These are phyloP conservation scores for Asclepias syriaca DNA, from an alignment of 257 asterid genomes.

Conservation along the genomic window DNA sequence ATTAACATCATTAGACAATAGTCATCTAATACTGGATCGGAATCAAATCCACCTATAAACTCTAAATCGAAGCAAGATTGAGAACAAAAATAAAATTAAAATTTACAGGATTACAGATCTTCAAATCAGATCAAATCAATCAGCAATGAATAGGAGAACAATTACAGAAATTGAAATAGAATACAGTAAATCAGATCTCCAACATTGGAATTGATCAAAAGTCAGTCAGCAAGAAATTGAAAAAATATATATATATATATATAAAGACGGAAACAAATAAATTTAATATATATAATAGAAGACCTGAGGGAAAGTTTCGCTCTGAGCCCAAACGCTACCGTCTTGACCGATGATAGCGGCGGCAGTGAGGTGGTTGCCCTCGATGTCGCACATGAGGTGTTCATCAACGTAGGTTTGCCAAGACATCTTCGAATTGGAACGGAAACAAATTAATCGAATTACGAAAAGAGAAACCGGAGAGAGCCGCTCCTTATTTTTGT, in stretches of 20 bases:
- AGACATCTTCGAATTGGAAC: conserved; percentile 45
- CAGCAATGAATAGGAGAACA: too few relatives aligned
- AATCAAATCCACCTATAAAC: not conserved
- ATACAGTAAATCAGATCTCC: conserved; percentile 13
- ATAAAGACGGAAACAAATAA: not conserved
- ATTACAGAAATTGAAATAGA: not conserved
- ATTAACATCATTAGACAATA: not conserved
- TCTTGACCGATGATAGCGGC: conserved; percentile 79
- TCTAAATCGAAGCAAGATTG: not conserved
- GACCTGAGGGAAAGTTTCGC: conserved; percentile 71
- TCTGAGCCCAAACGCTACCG: conserved; percentile 86
- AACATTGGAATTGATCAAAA: not conserved
- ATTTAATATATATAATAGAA: not conserved
- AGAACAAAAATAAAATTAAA: not conserved
- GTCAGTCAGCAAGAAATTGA: not conserved
- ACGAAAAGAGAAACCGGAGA: not conserved
- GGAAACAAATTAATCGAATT: not conserved
- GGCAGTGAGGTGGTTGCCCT: conserved; percentile 52
- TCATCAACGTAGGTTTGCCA: conserved; percentile 90
- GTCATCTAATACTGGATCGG: conserved; percentile 6
- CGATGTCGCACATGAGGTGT: conserved; percentile 67
- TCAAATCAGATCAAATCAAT: not conserved
- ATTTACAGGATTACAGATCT: not conserved
- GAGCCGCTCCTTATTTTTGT: not conserved
- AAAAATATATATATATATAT: too few relatives aligned